phyloP scores from a whole-genome alignment of 768 basidiomycete genomes.

The Podaxis sp. region DNA sequence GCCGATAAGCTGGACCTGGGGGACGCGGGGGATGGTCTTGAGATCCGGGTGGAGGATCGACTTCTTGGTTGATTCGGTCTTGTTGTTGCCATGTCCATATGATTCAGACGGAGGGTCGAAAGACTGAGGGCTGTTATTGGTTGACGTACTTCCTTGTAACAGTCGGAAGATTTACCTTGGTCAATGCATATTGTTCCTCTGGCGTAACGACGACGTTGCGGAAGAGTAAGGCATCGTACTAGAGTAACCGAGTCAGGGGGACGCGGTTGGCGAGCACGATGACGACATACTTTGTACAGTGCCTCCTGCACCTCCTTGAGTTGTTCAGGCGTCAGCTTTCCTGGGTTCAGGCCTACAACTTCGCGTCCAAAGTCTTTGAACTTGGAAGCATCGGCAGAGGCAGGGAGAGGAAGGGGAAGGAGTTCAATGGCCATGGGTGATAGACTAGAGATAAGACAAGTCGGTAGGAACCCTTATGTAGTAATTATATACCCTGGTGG shows the following conservation, averaged over 20 bases:
- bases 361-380: conserved; percentile 73
- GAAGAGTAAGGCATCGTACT: conserved; percentile 78
- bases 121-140: not conserved
- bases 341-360: conserved; percentile 71
- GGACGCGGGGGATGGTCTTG: conserved; percentile 82
- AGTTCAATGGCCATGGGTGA: conserved; percentile 68
- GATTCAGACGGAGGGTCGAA: conserved; percentile 62
- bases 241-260: not conserved
- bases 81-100: conserved; percentile 88
- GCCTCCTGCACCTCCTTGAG: conserved; percentile 64
- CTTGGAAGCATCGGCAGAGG: conserved; percentile 64
- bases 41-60: conserved; percentile 85
- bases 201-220: conserved; percentile 66
- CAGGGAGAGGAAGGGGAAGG: conserved; percentile 62
- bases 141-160: not conserved
- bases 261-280: not conserved
- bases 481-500: not conserved
- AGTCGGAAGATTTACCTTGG: conserved; percentile 52
- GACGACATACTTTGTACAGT: conserved; percentile 66
- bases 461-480: not conserved
- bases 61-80: conserved; percentile 64
- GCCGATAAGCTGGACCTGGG: conserved; percentile 89
- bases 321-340: conserved; percentile 54
- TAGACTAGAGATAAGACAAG: conserved; percentile 6
- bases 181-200: conserved; percentile 80